phyloP scores from a whole-genome alignment of 352 stramenopile species.

The Globisporangium echinulatum region DNA sequence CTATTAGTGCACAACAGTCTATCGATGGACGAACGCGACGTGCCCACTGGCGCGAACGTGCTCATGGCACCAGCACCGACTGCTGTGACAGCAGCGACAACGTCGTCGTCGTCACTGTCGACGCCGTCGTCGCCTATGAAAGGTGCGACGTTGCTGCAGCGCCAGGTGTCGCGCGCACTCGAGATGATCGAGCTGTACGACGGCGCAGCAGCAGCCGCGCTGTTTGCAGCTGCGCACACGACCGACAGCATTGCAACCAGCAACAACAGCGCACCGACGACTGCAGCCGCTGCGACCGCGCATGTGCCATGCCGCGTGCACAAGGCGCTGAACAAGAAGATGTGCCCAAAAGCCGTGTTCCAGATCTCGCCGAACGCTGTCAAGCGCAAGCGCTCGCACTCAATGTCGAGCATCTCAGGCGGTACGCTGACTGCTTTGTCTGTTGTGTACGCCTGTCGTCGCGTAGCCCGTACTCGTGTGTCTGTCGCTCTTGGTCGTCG shows the following conservation, averaged over 20 bases:
- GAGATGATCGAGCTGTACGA: constrained; percentile 39
- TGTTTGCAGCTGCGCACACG: constrained; percentile 5
- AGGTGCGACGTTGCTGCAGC: constrained; percentile 27
- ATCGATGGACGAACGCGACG: constrained; percentile 2
- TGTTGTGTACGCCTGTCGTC: no score
- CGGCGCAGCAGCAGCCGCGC: constrained; percentile 5
- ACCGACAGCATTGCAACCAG: constrained; percentile 3
- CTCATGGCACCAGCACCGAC: neutral
- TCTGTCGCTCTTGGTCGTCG: neutral
- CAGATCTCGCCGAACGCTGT: constrained; percentile 36
- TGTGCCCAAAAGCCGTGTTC: constrained; percentile 15
- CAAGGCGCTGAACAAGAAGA: constrained; percentile 14
- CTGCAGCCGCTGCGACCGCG: constrained; percentile 6
- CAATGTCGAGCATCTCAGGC: constrained; percentile 22
- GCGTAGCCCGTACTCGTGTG: neutral
- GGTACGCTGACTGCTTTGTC: constrained; percentile 17
- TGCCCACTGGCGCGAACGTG: neutral
- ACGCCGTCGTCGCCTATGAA: constrained; percentile 12
- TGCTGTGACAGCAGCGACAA: neutral
- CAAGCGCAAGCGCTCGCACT: constrained; percentile 62
- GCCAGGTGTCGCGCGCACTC: constrained; percentile 41
- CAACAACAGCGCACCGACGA: neutral
- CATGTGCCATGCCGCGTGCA: constrained; percentile 10
- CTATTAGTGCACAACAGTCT: no score
- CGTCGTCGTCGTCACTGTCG: constrained; percentile 1